Evolutionary conservation across 805 yeast genomes (phyloP).

Genomic region (Candida tammaniensis): DNA sequence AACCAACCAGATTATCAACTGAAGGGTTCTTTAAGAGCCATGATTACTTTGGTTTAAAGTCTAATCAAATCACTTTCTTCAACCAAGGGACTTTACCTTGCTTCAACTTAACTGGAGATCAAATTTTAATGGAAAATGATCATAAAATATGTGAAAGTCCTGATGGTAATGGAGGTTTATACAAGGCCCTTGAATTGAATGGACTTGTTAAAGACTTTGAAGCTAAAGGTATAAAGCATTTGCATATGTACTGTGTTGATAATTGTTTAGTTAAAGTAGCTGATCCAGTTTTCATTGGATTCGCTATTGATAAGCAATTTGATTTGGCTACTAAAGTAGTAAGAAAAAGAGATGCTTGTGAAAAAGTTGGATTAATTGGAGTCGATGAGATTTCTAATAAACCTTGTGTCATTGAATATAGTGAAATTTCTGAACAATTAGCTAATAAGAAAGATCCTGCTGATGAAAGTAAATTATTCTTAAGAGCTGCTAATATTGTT

Average conservation of each 20-base stretch:
- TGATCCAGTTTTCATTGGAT: constrained; percentile 88
- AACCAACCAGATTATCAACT: constrained; percentile 76
- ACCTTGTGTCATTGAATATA: constrained; percentile 94
- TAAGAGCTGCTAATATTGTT: constrained; percentile 95
- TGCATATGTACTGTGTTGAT: constrained; percentile 97
- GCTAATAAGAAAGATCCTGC: constrained; percentile 62
- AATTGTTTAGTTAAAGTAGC: constrained; percentile 89
- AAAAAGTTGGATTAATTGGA: constrained; percentile 91
- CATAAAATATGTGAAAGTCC: constrained; percentile 76
- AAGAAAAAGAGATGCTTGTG: constrained; percentile 82
- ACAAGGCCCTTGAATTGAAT: constrained; percentile 71
- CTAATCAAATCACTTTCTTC: constrained; percentile 68
- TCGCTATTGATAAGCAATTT: constrained; percentile 63
- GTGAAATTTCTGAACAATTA: constrained; percentile 78
- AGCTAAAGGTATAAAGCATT: constrained; percentile 71
- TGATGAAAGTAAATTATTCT: constrained; percentile 51
- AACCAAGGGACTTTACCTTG: constrained; percentile 97
- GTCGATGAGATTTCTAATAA: constrained; percentile 49
- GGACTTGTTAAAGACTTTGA: constrained; percentile 67
- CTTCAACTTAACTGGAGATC: constrained; percentile 63
- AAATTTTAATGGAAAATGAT: constrained; percentile 61
- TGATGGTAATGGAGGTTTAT: constrained; percentile 97
- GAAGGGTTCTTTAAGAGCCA: constrained; percentile 63
- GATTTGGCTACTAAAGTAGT: constrained; percentile 92
- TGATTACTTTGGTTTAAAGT: constrained; percentile 66